Evolutionary conservation across 1,139 yeast genomes (phyloP).

Genomic region (Lodderomyces pseudojiufengensis): DNA sequence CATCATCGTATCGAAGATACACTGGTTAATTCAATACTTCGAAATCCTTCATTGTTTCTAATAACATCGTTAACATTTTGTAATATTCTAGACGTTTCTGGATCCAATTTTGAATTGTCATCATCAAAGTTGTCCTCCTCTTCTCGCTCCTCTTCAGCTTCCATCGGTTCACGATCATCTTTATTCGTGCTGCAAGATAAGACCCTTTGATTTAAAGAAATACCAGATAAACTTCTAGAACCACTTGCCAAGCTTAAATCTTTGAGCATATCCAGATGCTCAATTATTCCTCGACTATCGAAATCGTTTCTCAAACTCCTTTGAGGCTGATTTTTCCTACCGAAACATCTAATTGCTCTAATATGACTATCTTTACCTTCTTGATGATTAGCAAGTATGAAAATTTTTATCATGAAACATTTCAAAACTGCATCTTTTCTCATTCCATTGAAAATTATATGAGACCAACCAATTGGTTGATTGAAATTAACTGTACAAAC

Average conservation of each 20-base stretch:
- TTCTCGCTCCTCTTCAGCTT: constrained; percentile 11
- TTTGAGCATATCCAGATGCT: constrained; percentile 20
- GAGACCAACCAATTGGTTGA: constrained; percentile 87
- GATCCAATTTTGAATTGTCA: no score
- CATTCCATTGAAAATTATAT: constrained; percentile 61
- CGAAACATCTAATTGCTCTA: constrained; percentile 56
- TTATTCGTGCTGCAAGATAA: constrained; percentile 8
- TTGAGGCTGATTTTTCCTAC: constrained; percentile 25
- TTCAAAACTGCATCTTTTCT: constrained; percentile 60
- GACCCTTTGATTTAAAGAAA: constrained; percentile 25
- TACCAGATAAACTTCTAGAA: constrained; percentile 23
- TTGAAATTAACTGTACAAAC: constrained; percentile 64
- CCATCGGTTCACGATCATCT: constrained; percentile 6
- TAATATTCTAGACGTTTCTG: constrained; percentile 25
- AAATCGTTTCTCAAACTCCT: not conserved
- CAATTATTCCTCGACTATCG: constrained; percentile 1
- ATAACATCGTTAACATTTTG: constrained; percentile 38
- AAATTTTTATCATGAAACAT: constrained; percentile 67
- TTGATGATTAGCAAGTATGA: constrained; percentile 81
- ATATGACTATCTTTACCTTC: constrained; percentile 96
- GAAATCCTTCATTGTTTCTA: constrained; percentile 45
- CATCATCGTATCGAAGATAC: constrained; percentile 38
- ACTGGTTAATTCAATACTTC: constrained; percentile 36
- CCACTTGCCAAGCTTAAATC: constrained; percentile 32
- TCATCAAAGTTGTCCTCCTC: constrained; percentile 13